Evolutionary conservation across 495 filamentous ascomycete species (phyloP).

Genomic region (Lasiosphaeris hirsuta): DNA sequence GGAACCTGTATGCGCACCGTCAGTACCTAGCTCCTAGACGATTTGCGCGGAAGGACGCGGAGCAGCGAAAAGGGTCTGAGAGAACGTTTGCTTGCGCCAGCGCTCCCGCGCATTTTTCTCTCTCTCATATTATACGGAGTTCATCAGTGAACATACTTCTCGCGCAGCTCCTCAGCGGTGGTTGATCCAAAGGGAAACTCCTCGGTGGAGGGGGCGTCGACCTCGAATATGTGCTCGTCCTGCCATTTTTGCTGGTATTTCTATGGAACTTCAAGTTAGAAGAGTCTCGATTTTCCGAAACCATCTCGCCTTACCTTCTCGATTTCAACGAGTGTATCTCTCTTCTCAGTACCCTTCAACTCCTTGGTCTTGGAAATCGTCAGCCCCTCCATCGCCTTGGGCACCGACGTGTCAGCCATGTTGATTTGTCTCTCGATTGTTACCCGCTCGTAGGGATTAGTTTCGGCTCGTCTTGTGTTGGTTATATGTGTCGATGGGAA

Average conservation of each 20-base stretch:
- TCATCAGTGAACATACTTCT: slow-evolving; percentile 46
- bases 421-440: not conserved
- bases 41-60: not conserved
- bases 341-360: slow-evolving; percentile 74
- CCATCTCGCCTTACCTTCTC: slow-evolving; percentile 56
- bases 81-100: not conserved
- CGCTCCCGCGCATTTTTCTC: not conserved
- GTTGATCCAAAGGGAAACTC: slow-evolving; percentile 72
- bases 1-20: slow-evolving; percentile 32
- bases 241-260: slow-evolving; percentile 89
- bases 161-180: slow-evolving; percentile 66
- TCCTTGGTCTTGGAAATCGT: slow-evolving; percentile 48
- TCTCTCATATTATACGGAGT: not conserved
- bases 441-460: no score
- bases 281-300: not conserved
- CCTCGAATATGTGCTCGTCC: slow-evolving; percentile 73
- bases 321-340: slow-evolving; percentile 78
- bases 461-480: not conserved
- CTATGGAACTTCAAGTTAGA: slow-evolving; percentile 16
- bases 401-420: slow-evolving; percentile 36
- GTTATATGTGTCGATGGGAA: not conserved
- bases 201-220: slow-evolving; percentile 70
- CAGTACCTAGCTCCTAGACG: not conserved
- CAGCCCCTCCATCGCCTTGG: slow-evolving; percentile 36
- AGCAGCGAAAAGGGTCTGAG: no score